Base-by-base conservation (phyloP, 352 stramenopile species). In the Elongisporangium anandrum region DNA sequence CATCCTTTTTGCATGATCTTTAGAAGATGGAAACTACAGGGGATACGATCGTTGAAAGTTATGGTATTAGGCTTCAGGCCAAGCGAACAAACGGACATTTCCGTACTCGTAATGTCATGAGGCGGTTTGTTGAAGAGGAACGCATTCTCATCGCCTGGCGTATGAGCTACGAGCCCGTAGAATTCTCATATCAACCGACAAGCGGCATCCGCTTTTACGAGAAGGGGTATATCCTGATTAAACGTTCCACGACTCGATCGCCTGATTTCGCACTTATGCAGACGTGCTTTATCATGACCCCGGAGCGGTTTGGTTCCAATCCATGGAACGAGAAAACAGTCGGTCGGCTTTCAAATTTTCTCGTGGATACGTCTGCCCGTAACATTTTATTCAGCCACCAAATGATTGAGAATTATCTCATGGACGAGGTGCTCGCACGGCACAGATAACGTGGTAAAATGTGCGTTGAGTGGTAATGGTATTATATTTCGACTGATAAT, bases 141-240 rank as follows among this genome's bases (percentile, higher is more conserved):
- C 74, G 75, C 22, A 64, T 85, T 20, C 72, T 90, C 51, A 79
- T 90, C 24, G 73, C 75, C 23, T 90, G 78, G 78, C 73, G 66
- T 21, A 76, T 79, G 19, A 76, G 71, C 38, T 80, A 87, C 54
- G 69, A 90, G 12, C 74, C 78, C 7, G 61, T 81, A n/a, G 69
- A 85, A 54, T 88, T 88, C 59, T 73, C 71, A 45, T 62, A 66
- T 12, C 69, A 81, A 53, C 61, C 69, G 29, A 56, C 87, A 4
- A 56, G 72, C 6, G 76, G 74, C 24, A 64, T 81, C 49, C 76
- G 72, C 54, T 88, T 90, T 56, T 63, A 70, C n/a, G 81, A 90
- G 52, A 79, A 79, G 59, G 81, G 78, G 1, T 83, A 81, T 48
- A 78, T 87, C 41, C 63, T 87, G 29, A 75, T 90, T 50, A 75